Evolutionary conservation across 2,329 filamentous ascomycete species (phyloP), one percentile per base, ranked within the genome.

Genomic region (Ophiostoma sp.): DNA sequence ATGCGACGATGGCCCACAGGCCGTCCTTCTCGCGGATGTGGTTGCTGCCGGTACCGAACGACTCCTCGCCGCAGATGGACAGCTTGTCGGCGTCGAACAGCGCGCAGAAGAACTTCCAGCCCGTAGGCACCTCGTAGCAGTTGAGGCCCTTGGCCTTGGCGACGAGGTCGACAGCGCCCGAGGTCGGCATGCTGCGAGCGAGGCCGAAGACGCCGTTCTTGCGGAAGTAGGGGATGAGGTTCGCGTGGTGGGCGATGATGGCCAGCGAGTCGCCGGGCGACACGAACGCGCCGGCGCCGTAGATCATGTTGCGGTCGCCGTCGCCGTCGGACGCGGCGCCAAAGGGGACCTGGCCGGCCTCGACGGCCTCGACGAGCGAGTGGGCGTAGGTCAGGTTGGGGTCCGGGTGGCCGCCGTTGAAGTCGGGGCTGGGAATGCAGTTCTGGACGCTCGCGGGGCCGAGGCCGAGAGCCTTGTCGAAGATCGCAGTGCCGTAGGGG

Each of bases 291-390:
- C 96, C 94, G 73, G 94, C 93, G 72, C 95, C 95, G 81, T 99
- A 99, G 77, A 99, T 99, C 95, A 99, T 99, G 87, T 99, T 99
- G 75, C 95, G 91, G 83, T 99, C 95, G 75, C 95, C 95, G 75
- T 99, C 95, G 74, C 95, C 95, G 74, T 99, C 95, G 72, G 92
- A 96, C 64, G 95, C 95, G 69, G 95, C 95, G 76, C 95, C 95
- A 75, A 99, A 99, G 76, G 96, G 95, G 72, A 99, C 93, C 70
- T 88, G 86, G 75, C 92, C 88, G 82, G 91, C 91, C 80, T 99
- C 93, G 58, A 99, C 95, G 71, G 88, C 91, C 76, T 97, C 92
- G 70, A 99, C 95, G 58, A 99, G 86, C 67, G 92, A 94, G 81
- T 96, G 92, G 42, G 95, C 95, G 75, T 99, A 99, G 69, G 95